Evolutionary conservation across 2,329 filamentous ascomycete genomes (phyloP).

Genomic region (Fusarium sp.): DNA sequence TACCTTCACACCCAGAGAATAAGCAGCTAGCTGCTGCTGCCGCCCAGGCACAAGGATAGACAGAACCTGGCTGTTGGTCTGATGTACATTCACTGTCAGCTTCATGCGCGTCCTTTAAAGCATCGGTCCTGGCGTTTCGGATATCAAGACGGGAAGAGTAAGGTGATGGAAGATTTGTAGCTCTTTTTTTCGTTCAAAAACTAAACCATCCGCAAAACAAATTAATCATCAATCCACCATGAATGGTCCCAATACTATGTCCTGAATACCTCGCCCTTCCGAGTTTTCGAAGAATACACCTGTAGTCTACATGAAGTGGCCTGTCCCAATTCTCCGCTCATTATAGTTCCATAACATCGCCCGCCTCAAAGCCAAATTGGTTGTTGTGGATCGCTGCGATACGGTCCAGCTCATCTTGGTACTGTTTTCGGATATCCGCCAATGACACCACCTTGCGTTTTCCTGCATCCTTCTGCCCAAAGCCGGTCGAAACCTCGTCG

Average conservation of each 20-base stretch:
- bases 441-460: constrained; percentile 86
- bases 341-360: constrained; percentile 66
- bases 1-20: constrained; percentile 60
- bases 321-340: constrained; percentile 44
- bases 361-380: constrained; percentile 80
- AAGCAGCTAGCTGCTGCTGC: constrained; percentile 55
- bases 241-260: constrained; percentile 46
- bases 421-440: constrained; percentile 87
- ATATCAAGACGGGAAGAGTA: constrained; percentile 47
- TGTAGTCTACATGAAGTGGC: constrained; percentile 43
- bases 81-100: constrained; percentile 45
- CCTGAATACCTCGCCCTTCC: constrained; percentile 51
- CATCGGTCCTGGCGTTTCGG: constrained; percentile 57
- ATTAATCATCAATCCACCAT: constrained; percentile 46
- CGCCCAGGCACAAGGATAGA: constrained; percentile 42
- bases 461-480: constrained; percentile 44
- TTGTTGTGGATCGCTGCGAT: constrained; percentile 90
- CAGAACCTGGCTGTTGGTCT: constrained; percentile 19
- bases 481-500: constrained; percentile 49
- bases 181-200: constrained; percentile 39
- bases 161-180: constrained; percentile 44
- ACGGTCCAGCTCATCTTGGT: constrained; percentile 89
- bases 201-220: constrained; percentile 37
- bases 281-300: constrained; percentile 43
- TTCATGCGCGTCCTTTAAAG: constrained; percentile 51